Evolutionary conservation across 192 early-diverging fungal species (phyloP).

Genomic region (Podila minutissima): DNA sequence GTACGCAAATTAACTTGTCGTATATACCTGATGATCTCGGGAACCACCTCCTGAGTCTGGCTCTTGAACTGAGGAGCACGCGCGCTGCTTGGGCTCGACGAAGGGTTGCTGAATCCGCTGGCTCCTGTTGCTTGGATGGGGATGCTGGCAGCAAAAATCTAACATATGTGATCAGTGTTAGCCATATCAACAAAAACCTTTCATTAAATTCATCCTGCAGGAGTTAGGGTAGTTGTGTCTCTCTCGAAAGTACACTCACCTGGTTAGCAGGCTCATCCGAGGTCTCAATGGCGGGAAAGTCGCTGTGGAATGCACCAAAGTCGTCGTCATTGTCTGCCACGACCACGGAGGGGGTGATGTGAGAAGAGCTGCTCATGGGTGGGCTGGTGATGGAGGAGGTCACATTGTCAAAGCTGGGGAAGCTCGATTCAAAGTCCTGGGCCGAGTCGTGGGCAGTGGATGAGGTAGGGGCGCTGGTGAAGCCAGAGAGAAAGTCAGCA

Average conservation of each 20-base stretch:
- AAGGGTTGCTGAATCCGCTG: slow-evolving; percentile 34
- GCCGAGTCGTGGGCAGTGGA: slow-evolving; percentile 19
- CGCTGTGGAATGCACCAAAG: slow-evolving; percentile 44
- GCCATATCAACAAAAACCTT: neutral
- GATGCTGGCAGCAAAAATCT: slow-evolving; percentile 47
- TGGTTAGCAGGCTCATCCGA: slow-evolving; percentile 31
- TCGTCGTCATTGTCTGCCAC: slow-evolving; percentile 40
- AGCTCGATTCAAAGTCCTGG: slow-evolving; percentile 36
- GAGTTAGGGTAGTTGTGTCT: too few relatives aligned
- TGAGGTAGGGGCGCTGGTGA: slow-evolving; percentile 16
- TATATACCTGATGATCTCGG: slow-evolving; percentile 36
- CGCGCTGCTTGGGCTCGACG: slow-evolving; percentile 8
- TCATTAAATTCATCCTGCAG: neutral
- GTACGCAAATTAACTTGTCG: neutral
- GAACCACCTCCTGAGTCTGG: slow-evolving; percentile 17
- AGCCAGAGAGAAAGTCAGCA: slow-evolving; percentile 67
- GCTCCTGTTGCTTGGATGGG: slow-evolving; percentile 42
- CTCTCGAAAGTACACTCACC: slow-evolving; percentile 5
- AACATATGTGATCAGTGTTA: neutral
- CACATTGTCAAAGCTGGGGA: slow-evolving; percentile 39
- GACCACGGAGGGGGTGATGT: slow-evolving; percentile 11
- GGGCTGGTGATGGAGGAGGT: slow-evolving; percentile 20
- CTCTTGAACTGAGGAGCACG: slow-evolving; percentile 36
- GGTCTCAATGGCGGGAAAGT: slow-evolving; percentile 43
- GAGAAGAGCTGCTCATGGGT: slow-evolving; percentile 10